A percentile compares a stretch with the other conserved stretches of the same genome.
Conservation (phyloP, 495 filamentous ascomycete genomes). For the Lepidopterella palustris region DNA sequence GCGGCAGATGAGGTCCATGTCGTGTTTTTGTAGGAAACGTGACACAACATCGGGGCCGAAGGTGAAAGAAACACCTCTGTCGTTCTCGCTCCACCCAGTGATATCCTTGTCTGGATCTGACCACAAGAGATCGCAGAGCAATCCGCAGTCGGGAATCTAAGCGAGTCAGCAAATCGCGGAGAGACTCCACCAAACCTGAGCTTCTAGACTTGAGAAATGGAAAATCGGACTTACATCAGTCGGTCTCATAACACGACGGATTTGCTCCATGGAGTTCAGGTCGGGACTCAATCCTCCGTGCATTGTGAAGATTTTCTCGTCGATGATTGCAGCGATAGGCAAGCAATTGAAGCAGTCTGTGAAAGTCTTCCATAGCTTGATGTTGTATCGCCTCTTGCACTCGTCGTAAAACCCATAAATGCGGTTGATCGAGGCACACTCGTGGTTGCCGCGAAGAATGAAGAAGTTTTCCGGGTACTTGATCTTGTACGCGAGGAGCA, state of each 20-base stretch:
- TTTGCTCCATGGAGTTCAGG: constrained; percentile 99
- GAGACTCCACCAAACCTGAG: constrained; percentile 29
- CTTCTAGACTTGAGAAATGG: background rate
- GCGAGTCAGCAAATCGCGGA: constrained; percentile 44
- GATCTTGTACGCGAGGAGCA: constrained; percentile 98
- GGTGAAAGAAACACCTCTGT: constrained; percentile 96
- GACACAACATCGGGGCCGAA: constrained; percentile 99
- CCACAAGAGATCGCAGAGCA: constrained; percentile 96
- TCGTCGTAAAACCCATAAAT: constrained; percentile 99
- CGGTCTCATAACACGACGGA: constrained; percentile 95
- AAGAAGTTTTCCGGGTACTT: constrained; percentile 99
- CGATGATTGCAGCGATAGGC: constrained; percentile 98
- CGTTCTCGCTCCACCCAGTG: constrained; percentile 99
- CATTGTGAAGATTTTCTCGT: constrained; percentile 99
- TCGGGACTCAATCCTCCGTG: constrained; percentile 96
- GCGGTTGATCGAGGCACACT: constrained; percentile 99
- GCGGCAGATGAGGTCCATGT: constrained; percentile 99
- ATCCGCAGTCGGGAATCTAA: constrained; percentile 96
- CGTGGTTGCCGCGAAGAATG: constrained; percentile 95
- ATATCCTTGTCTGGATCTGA: constrained; percentile 99
- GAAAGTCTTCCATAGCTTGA: constrained; percentile 99
- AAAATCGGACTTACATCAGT: constrained; percentile 73
- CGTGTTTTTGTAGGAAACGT: constrained; percentile 97
- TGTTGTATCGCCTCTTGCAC: constrained; percentile 98
- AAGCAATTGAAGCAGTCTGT: constrained; percentile 99